Evolutionary conservation across 2,329 filamentous ascomycete species (phyloP), one percentile per base, ranked within the genome.

Genomic region (Colletotrichum falcatum): DNA sequence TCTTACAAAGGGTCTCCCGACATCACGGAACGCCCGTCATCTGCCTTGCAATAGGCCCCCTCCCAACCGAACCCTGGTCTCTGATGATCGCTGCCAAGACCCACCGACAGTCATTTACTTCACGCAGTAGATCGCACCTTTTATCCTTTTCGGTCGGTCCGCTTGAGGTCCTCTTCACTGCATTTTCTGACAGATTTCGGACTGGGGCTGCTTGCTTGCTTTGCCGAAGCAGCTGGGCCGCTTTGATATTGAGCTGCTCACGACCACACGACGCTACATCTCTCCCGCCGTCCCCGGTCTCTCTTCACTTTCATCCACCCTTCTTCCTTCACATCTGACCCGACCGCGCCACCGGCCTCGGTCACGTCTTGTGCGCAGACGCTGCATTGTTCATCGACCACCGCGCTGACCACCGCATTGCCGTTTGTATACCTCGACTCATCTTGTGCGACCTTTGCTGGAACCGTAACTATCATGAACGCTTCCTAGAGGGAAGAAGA

Each of bases 71-170:
- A 46, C 69, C 69, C 66, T 70, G 66, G 65, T 70, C 66, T 64
- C 35, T 60, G 65, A 70, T 72, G 70, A 72, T 73, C 72, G 70
- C 55, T 70, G 62, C 72, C 62, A 60, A 65, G 72, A 72, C 70
- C 70, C 59, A 70, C 72, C 35, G 51, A 44, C 61, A 30, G 61
- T 73, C 72, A 73, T 73, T 72, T 72, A 70, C 70, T 49, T 72
- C 66, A 65, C 56, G 58, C 66, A 66, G 56, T 72, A 66, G 66
- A 71, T 70, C 56, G 65, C 65, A 70, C 61, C 59, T 64, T 63
- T 55, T 54, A 33, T 68, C 55, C 48, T 70, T 46, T 65, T 71
- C 65, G 28, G 59, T 56, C 55, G 55, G 56, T 66, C 42, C 61
- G 49, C 42, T 61, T 51, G 37, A 48, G 37, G 33, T 56, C 44